Percentiles rank a stretch among this genome's conserved stretches.
These are phyloP conservation scores for Rhododendron ferrugineum DNA, from an alignment of 148 eudicot genomes.

Conservation along the genomic window DNA sequence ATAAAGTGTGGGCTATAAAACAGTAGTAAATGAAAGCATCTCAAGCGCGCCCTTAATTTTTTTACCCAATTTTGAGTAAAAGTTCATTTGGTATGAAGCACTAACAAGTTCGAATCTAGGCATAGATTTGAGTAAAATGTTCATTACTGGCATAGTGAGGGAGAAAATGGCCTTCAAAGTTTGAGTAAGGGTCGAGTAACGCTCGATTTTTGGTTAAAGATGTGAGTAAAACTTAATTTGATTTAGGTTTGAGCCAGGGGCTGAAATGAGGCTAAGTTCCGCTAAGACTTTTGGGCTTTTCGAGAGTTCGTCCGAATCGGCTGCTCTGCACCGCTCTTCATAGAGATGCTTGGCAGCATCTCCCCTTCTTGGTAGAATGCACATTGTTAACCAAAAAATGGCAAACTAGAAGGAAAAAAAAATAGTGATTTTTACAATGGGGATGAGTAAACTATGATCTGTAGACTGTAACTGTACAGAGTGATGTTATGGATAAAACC, in stretches of 20 bases:
- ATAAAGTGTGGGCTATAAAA: background rate
- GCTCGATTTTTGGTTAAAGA: too few species aligned
- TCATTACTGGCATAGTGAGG: too few species aligned
- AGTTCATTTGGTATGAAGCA: background rate
- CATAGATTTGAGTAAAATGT: background rate
- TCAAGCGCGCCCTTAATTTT: background rate
- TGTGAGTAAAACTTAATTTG: background rate
- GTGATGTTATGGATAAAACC: background rate
- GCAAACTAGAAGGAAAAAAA: background rate
- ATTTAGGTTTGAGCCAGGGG: background rate
- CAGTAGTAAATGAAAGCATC: too few species aligned
- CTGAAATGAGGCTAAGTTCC: background rate
- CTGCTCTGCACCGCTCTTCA: too few species aligned
- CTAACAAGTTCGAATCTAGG: background rate
- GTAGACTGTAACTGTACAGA: background rate
- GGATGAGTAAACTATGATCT: background rate
- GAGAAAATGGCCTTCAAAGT: too few species aligned
- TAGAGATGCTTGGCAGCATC: too few species aligned
- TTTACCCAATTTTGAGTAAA: background rate
- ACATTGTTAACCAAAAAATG: background rate
- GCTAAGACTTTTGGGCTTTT: too few species aligned
- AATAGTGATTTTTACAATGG: background rate
- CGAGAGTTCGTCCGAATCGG: too few species aligned
- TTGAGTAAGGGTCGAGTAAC: too few species aligned
- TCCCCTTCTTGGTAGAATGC: background rate